Evolutionary conservation across 2,329 filamentous ascomycete species (phyloP).

Genomic region (Phialophora verrucosa): DNA sequence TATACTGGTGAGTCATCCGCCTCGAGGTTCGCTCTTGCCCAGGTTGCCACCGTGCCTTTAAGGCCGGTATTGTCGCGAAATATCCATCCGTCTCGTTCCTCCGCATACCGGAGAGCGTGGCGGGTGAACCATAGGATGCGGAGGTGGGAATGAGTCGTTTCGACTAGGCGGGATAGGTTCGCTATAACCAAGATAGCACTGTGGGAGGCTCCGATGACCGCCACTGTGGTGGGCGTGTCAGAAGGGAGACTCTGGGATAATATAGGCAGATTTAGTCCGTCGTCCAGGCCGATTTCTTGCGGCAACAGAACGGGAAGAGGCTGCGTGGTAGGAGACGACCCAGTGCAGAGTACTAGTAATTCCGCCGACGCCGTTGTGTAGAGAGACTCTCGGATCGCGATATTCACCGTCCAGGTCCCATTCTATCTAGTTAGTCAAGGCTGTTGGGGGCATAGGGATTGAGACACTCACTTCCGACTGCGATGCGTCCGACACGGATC

Average conservation of each 20-base stretch:
- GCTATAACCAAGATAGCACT: conserved; percentile 67
- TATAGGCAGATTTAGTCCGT: conserved; percentile 54
- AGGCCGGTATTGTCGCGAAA: conserved; percentile 69
- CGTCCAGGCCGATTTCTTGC: conserved; percentile 58
- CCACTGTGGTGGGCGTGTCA: conserved; percentile 53
- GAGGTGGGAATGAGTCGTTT: conserved; percentile 58
- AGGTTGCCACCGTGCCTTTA: conserved; percentile 65
- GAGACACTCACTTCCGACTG: conserved; percentile 28
- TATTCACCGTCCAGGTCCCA: not conserved
- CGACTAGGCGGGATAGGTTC: conserved; percentile 63
- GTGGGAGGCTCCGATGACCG: conserved; percentile 67
- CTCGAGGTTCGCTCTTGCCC: conserved; percentile 65
- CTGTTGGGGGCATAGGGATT: not conserved
- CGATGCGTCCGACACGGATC: conserved; percentile 45
- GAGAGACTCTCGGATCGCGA: not conserved
- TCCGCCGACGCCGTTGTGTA: conserved; percentile 39
- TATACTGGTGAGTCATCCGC: conserved; percentile 56
- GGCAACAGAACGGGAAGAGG: conserved; percentile 52
- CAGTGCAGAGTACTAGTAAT: conserved; percentile 64
- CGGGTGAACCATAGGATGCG: conserved; percentile 67
- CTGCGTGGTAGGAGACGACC: conserved; percentile 57
- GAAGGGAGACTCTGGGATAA: conserved; percentile 45
- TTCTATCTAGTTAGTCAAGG: not conserved
- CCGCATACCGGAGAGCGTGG: conserved; percentile 65
- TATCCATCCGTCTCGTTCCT: conserved; percentile 66